Conservation (phyloP, 345 rosid genomes). For the Anastatica hierochuntica region DNA sequence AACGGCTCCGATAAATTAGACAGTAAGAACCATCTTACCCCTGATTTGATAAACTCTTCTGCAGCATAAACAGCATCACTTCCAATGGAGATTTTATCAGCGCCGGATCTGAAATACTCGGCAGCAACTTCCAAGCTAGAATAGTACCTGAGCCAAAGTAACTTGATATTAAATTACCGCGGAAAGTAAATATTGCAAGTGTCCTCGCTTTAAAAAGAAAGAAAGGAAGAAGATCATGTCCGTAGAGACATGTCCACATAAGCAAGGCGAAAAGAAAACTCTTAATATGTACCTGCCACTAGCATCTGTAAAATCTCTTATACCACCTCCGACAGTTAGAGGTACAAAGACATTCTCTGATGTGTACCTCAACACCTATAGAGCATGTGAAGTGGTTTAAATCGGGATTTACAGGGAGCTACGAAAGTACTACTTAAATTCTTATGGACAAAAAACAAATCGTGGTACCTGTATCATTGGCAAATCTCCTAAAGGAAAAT, state of each 20-base stretch:
- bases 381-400: constrained; percentile 8
- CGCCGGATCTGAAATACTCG: constrained; percentile 94
- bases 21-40: constrained; percentile 34
- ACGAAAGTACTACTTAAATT: not conserved
- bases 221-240: not conserved
- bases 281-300: constrained; percentile 60
- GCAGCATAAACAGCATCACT: constrained; percentile 95
- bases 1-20: not conserved
- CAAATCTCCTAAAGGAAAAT: constrained; percentile 91
- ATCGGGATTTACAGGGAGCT: not conserved
- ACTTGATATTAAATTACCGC: not conserved
- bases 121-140: constrained; percentile 98
- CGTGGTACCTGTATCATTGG: constrained; percentile 85
- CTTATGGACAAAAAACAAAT: not conserved
- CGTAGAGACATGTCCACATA: not conserved
- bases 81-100: constrained; percentile 93
- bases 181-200: not conserved
- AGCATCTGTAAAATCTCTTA: constrained; percentile 90
- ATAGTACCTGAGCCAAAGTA: constrained; percentile 49
- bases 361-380: constrained; percentile 77
- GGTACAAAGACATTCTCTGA: constrained; percentile 98
- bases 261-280: not conserved
- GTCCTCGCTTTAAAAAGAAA: not conserved
- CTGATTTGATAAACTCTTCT: constrained; percentile 72
- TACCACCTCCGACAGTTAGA: constrained; percentile 96